Conservation (phyloP, 805 yeast genomes). For the Saccharomycopsis selenospora region DNA sequence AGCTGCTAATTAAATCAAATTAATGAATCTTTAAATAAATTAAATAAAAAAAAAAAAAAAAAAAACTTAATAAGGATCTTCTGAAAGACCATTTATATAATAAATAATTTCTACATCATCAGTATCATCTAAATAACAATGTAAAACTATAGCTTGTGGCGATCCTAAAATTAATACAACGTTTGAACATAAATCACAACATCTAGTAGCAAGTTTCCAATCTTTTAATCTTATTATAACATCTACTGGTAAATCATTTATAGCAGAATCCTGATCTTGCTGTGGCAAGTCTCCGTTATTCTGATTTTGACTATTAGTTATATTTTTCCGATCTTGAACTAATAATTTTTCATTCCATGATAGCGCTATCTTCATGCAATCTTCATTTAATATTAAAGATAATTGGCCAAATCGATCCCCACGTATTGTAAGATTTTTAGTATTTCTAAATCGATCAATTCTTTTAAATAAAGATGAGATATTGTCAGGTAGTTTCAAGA, state of each 20-base stretch:
- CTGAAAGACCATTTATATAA: conserved; percentile 39
- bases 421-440: conserved; percentile 36
- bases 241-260: not conserved
- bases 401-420: conserved; percentile 45
- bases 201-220: conserved; percentile 59
- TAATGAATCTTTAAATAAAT: not conserved
- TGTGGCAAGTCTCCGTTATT: conserved; percentile 1
- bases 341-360: conserved; percentile 53
- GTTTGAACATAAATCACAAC: conserved; percentile 55
- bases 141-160: conserved; percentile 53
- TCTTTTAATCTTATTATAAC: conserved; percentile 44
- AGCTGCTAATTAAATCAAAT: conserved; percentile 26
- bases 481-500: conserved; percentile 41
- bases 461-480: conserved; percentile 50
- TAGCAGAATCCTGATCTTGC: conserved; percentile 1
- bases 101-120: conserved; percentile 60
- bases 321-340: conserved; percentile 28
- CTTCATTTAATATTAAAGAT: conserved; percentile 47
- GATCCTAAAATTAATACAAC: conserved; percentile 53
- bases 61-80: conserved; percentile 5
- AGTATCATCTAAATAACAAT: conserved; percentile 57
- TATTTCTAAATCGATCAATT: conserved; percentile 55
- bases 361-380: conserved; percentile 42
- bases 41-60: too few species aligned
- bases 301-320: conserved; percentile 15